A percentile compares a stretch with the other conserved stretches of the same genome.
These are phyloP conservation scores for Phytophthora rubi DNA, from an alignment of 352 stramenopile genomes.

Conservation along the genomic window DNA sequence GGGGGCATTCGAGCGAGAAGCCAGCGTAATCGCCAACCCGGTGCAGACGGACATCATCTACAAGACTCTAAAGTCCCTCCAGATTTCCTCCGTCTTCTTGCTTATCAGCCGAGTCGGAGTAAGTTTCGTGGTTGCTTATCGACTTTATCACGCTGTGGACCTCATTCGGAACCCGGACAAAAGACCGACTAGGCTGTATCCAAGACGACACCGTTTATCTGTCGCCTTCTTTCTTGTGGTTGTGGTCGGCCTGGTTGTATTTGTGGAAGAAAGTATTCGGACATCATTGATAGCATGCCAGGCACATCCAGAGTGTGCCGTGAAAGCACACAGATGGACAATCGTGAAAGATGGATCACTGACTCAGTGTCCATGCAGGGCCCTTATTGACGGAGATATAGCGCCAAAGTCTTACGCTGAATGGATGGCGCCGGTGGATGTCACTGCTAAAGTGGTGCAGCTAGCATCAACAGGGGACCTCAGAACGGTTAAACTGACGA, in stretches of 20 bases:
- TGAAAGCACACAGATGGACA: conserved; percentile 22
- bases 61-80: conserved; percentile 38
- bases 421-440: conserved; percentile 12
- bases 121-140: conserved; percentile 6
- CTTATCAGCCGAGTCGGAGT: background rate
- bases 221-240: background rate
- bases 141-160: background rate
- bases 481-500: conserved; percentile 19
- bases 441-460: conserved; percentile 21
- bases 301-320: conserved; percentile 1
- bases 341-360: background rate
- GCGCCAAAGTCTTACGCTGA: conserved; percentile 12
- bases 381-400: conserved; percentile 26
- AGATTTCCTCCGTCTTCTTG: conserved; percentile 28
- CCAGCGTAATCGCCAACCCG: conserved; percentile 33
- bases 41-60: conserved; percentile 33
- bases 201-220: conserved; percentile 15
- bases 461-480: conserved; percentile 18
- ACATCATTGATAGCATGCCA: conserved; percentile 3
- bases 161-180: conserved; percentile 9
- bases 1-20: conserved; percentile 37
- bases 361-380: conserved; percentile 27
- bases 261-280: conserved; percentile 16
- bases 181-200: conserved; percentile 3
- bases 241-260: conserved; percentile 3